Base-by-base conservation (phyloP, 1,284 basidiomycete species). In the Puccinia polysora region DNA sequence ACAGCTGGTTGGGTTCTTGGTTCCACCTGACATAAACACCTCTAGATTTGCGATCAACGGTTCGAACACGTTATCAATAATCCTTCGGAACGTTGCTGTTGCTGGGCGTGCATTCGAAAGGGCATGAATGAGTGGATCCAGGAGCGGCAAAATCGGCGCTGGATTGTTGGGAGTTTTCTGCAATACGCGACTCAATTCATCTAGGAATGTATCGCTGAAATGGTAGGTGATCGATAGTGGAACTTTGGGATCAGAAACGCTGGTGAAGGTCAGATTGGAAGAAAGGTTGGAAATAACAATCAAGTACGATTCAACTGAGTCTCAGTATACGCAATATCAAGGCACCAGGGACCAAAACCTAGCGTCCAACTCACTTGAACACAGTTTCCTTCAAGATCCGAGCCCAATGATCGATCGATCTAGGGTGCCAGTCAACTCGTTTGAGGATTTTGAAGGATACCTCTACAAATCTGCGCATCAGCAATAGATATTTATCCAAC, bases 401-500 rank as follows among this genome's bases (percentile, higher is more conserved):
- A 75, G 87, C 89, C 78, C 90, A 89, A 38, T 85, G 83, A 10
- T 81, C 78, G 62, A 88, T 84, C 2, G 81, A 80, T 10, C 79
- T 77, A 15, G 79, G 76, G 4, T 88, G 84, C 93, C 93, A 97
- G 49, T 84, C 82, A 53, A 83, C 81, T 65, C 87, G 83, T 34
- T 87, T 84, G 12, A 97, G 83, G 15, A 97, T 83, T 40, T 87
- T 83, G 80, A 97, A 94, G 0, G 88, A 86, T 0, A 88, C 89
- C 76, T 91, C 89, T 55, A 91, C 83, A 78, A 93, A 97, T 73
- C 89, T 84, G 64, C 95, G 85, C 74, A 97, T 87, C 63, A 98
- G 87, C 85, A 97, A 87, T 79, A 95, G 94, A 80, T 91, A 98
- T 80, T 98, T 98, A 85, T 97, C 93, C 79, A 96, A 88, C 76